Percentiles rank a stretch among this genome's conserved stretches.
phyloP scores from a whole-genome alignment of 2,329 filamentous ascomycete species.

The Atkinsonella texensis region DNA sequence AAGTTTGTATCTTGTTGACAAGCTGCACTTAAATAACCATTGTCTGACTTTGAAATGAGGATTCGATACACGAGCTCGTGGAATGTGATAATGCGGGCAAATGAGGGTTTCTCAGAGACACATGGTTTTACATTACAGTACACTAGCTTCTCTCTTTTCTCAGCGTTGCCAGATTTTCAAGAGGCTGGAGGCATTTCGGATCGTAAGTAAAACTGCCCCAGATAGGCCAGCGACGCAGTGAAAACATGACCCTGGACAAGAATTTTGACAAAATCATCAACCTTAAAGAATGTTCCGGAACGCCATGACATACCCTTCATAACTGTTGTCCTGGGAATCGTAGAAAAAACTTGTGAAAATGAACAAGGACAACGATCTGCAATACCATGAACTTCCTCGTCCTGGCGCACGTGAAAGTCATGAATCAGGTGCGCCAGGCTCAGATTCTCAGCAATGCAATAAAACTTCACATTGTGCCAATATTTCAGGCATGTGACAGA shows the following conservation, averaged over 20 bases:
- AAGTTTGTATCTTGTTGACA: too few species aligned
- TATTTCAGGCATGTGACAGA: not conserved
- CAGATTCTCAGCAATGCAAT: not conserved
- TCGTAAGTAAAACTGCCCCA: not conserved
- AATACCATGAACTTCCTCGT: not conserved
- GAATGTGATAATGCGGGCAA: too few species aligned
- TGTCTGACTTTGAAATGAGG: too few species aligned
- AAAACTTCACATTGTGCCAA: not conserved
- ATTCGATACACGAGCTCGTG: too few species aligned
- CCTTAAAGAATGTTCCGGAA: not conserved
- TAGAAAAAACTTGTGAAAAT: not conserved
- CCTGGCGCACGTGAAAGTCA: not conserved
- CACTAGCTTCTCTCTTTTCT: constrained; percentile 7
- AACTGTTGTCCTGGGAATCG: not conserved
- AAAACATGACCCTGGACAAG: not conserved
- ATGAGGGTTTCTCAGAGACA: too few species aligned
- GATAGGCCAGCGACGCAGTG: not conserved
- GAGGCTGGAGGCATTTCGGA: not conserved
- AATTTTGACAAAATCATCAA: not conserved
- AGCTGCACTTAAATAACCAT: too few species aligned
- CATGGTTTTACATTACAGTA: constrained; percentile 4
- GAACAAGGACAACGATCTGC: not conserved
- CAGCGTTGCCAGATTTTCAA: too few species aligned
- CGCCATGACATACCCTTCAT: constrained; percentile 4
- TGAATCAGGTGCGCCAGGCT: too few species aligned